Percentiles rank a stretch among this genome's conserved stretches.
phyloP scores from a whole-genome alignment of 768 basidiomycete genomes.

The Amanita rubescens region DNA sequence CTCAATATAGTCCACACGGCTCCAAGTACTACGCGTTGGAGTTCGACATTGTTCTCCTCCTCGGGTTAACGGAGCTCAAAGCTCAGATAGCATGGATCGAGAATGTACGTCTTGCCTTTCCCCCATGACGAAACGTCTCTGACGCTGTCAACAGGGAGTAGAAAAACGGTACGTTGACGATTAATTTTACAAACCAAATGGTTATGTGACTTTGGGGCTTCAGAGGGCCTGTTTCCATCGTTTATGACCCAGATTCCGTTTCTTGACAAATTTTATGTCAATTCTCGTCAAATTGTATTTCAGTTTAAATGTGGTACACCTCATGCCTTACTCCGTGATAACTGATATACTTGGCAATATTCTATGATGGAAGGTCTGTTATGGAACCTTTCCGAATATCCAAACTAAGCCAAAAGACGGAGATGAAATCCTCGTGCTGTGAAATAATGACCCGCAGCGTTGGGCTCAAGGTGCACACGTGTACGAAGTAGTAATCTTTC shows the following conservation, averaged over 20 bases:
- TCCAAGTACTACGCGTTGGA: constrained; percentile 16
- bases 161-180: constrained; percentile 12
- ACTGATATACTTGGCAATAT: too few species aligned
- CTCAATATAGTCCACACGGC: background rate
- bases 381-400: too few species aligned
- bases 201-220: too few species aligned
- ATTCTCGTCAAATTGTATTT: too few species aligned
- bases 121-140: background rate
- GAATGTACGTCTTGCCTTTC: constrained; percentile 17
- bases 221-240: constrained; percentile 4
- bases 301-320: too few species aligned
- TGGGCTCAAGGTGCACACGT: too few species aligned
- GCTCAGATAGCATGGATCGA: constrained; percentile 40
- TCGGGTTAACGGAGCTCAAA: constrained; percentile 37
- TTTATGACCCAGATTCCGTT: background rate
- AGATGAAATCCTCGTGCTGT: background rate
- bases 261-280: too few species aligned
- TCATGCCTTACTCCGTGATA: too few species aligned
- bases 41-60: constrained; percentile 34
- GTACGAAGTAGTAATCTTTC: too few species aligned
- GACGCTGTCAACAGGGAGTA: constrained; percentile 11
- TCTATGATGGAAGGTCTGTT: too few species aligned
- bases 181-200: too few species aligned
- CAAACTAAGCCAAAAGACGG: background rate
- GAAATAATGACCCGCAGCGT: too few species aligned